A percentile compares a stretch with the other conserved stretches of the same genome.
phyloP scores from a whole-genome alignment of 345 rosid genomes.

The Lumnitzera littorea region DNA sequence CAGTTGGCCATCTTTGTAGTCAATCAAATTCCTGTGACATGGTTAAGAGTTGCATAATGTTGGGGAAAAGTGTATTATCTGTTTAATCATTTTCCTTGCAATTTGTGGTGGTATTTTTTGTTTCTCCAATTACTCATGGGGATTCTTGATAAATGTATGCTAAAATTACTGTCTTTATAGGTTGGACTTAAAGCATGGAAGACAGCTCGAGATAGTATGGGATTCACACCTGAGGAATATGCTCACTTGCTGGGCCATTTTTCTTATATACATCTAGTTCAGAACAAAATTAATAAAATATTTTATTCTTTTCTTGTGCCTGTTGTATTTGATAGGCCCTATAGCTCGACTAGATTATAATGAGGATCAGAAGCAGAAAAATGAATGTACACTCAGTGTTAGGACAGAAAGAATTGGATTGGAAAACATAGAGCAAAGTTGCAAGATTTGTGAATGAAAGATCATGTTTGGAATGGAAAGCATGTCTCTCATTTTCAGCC shows the following conservation, averaged over 20 bases:
- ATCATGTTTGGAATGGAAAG: slow-evolving; percentile 36
- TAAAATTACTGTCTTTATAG: slow-evolving; percentile 17
- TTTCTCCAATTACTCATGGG: too few relatives aligned
- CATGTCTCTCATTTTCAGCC: slow-evolving; percentile 67
- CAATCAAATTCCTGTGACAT: too few relatives aligned
- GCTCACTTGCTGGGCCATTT: slow-evolving; percentile 96
- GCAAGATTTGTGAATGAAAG: slow-evolving; percentile 72
- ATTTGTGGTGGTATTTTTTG: too few relatives aligned
- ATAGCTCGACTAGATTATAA: slow-evolving; percentile 11
- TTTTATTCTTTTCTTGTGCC: slow-evolving; percentile 33
- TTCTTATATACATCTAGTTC: slow-evolving; percentile 84
- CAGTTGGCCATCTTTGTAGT: too few relatives aligned
- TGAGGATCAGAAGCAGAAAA: slow-evolving; percentile 30
- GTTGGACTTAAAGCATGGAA: slow-evolving; percentile 95
- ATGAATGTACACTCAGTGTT: slow-evolving; percentile 30
- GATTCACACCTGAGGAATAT: slow-evolving; percentile 92
- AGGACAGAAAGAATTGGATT: slow-evolving; percentile 38
- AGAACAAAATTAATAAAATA: slow-evolving; percentile 54
- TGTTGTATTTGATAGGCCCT: slow-evolving; percentile 22
- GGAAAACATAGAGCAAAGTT: slow-evolving; percentile 23
- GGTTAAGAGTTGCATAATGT: too few relatives aligned
- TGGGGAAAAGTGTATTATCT: too few relatives aligned
- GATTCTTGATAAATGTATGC: too few relatives aligned
- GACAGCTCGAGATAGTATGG: slow-evolving; percentile 72
- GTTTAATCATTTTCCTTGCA: too few relatives aligned